Percentiles rank a stretch among this genome's conserved stretches.
These are phyloP conservation scores for Penicillium occitanis DNA, from an alignment of 2,329 filamentous ascomycete species.

Conservation along the genomic window DNA sequence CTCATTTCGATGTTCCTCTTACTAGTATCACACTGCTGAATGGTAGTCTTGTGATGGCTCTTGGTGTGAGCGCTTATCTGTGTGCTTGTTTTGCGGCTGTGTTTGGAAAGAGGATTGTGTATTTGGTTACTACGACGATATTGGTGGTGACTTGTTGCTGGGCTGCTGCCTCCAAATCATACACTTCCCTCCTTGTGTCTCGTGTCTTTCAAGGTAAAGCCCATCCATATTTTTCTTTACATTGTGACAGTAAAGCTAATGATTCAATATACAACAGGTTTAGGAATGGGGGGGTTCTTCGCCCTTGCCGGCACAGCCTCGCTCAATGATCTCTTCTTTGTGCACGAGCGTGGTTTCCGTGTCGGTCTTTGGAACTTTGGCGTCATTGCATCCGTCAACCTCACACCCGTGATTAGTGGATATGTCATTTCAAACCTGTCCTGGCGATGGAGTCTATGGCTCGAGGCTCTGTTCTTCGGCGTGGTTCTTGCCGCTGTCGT, in stretches of 20 bases:
- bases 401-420: conserved; percentile 1
- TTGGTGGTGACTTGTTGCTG: conserved; percentile 5
- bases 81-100: conserved; percentile 3
- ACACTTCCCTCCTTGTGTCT: neutral
- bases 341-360: conserved; percentile 45
- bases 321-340: conserved; percentile 51
- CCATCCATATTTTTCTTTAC: neutral
- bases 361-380: conserved; percentile 7
- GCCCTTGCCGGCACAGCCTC: conserved; percentile 6
- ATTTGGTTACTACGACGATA: neutral
- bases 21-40: neutral
- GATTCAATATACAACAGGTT: neutral
- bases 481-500: neutral
- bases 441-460: conserved; percentile 5
- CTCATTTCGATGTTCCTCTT: neutral
- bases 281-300: conserved; percentile 8
- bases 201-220: conserved; percentile 3
- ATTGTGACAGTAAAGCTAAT: neutral
- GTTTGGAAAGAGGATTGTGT: conserved; percentile 8
- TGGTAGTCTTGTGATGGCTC: conserved; percentile 9
- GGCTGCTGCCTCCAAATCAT: neutral
- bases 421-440: conserved; percentile 3
- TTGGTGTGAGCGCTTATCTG: conserved; percentile 4
- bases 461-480: neutral
- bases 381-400: conserved; percentile 4